Conservation (phyloP, 257 asterid genomes). For the Solanum virginianum region DNA sequence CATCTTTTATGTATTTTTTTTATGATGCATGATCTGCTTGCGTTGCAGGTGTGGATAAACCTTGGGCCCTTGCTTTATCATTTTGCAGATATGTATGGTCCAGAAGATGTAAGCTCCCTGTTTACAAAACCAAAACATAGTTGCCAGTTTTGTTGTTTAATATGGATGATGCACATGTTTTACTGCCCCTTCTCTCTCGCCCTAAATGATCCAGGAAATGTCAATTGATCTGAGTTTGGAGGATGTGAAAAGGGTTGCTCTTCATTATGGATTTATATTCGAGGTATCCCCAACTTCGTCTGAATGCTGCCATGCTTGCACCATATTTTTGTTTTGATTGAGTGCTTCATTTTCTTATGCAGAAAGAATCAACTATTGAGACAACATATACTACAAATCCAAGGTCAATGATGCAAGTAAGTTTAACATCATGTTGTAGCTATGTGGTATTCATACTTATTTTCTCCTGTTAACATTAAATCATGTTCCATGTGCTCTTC, state of each 20-base stretch:
- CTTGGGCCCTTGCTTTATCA: constrained; percentile 94
- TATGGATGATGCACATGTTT: not conserved
- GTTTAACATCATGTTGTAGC: not conserved
- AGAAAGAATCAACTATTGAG: constrained; percentile 69
- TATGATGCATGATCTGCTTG: not conserved
- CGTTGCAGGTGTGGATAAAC: constrained; percentile 84
- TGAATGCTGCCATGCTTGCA: not conserved
- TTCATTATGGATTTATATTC: constrained; percentile 68
- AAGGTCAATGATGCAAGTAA: constrained; percentile 95
- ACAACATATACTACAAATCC: constrained; percentile 75
- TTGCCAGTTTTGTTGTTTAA: not conserved
- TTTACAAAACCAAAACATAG: not conserved
- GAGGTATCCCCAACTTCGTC: constrained; percentile 36
- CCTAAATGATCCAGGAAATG: constrained; percentile 53
- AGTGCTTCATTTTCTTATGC: constrained; percentile 7
- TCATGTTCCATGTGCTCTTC: not conserved
- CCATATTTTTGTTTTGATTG: not conserved
- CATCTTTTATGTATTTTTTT: constrained; percentile 9
- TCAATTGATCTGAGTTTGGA: constrained; percentile 94
- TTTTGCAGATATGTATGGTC: constrained; percentile 74
- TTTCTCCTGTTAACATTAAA: not conserved
- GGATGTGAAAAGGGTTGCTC: constrained; percentile 80
- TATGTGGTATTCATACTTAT: not conserved
- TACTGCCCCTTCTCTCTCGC: not conserved
- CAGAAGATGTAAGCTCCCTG: constrained; percentile 60